Evolutionary conservation across 2,329 filamentous ascomycete genomes (phyloP), one percentile per base, ranked within the genome.

Genomic region (Phoma sp.): DNA sequence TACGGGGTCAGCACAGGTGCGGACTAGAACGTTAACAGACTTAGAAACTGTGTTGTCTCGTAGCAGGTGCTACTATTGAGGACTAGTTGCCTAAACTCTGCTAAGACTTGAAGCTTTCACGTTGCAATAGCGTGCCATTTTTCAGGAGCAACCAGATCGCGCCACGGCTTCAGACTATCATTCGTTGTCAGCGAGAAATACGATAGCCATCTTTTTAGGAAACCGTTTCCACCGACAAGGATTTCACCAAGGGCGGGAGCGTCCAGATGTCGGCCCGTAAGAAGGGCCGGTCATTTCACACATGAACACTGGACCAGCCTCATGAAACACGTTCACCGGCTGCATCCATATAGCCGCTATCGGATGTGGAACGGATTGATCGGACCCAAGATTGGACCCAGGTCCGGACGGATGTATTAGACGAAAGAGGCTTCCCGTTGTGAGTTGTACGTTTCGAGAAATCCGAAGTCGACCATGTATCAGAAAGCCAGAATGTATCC

Each of bases 201-300:
- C 19, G 46, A 41, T 41, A 27, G 9, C 6, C 31, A n/a, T 7
- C 5, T 22, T 40, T 24, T 13, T 10, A n/a, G 36, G 43, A 27
- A 43, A 25, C 19, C n/a, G 29, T 38, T 25, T 45, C 52, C 46
- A 36, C 17, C 12, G 9, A 15, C 8, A 24, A 12, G 36, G 35
- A 46, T 12, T n/a, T 17, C 10, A 31, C 10, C 29, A 3, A 41
- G 12, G 27, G 24, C 52, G 52, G 46, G 41, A 55, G 40, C 24
- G 17, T 29, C 52, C 41, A 43, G 25, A 33, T 10, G 21, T 55
- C 43, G 46, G 43, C 36, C 52, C 46, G 52, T 37, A 6, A 55
- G 25, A 51, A 55, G 41, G 52, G 24, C 52, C 52, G 52, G 47
- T 51, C n/a, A 25, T 15, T 19, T 33, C n/a, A 37, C 24, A 45